Evolutionary conservation across 1,284 basidiomycete genomes (phyloP).

Genomic region (Pyrrhoderma lamaoense): DNA sequence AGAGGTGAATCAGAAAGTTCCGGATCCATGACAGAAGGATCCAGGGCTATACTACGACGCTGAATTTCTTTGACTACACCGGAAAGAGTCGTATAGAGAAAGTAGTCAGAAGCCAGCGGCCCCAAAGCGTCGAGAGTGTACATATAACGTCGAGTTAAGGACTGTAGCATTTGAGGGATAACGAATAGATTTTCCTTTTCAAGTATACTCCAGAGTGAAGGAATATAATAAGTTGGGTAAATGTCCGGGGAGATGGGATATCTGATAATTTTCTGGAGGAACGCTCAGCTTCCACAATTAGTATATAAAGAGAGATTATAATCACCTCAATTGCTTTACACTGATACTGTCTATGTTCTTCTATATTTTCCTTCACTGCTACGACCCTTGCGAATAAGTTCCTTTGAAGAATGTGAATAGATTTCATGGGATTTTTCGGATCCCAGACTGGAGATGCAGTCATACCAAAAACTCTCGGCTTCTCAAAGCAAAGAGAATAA

Average conservation of each 20-base stretch:
- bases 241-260: slow-evolving; percentile 37
- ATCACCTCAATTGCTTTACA: slow-evolving; percentile 61
- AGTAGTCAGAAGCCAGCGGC: slow-evolving; percentile 50
- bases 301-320: slow-evolving; percentile 45
- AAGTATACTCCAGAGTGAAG: slow-evolving; percentile 49
- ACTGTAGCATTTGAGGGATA: slow-evolving; percentile 25
- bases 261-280: too few relatives aligned
- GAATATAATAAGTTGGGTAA: slow-evolving; percentile 47
- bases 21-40: too few relatives aligned
- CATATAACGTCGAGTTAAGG: slow-evolving; percentile 50
- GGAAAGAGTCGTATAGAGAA: slow-evolving; percentile 31
- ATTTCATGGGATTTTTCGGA: slow-evolving; percentile 51
- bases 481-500: slow-evolving; percentile 48
- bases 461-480: slow-evolving; percentile 84
- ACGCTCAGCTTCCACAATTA: too few relatives aligned
- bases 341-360: slow-evolving; percentile 54
- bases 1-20: too few relatives aligned
- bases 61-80: too few relatives aligned
- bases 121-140: slow-evolving; percentile 47
- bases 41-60: too few relatives aligned
- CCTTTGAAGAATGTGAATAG: slow-evolving; percentile 55
- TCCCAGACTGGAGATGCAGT: slow-evolving; percentile 84
- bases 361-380: slow-evolving; percentile 57
- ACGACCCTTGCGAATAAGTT: slow-evolving; percentile 69
- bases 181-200: slow-evolving; percentile 36